These are phyloP conservation scores for Brassica incana DNA, from an alignment of 345 rosid species.

Conservation along the genomic window DNA sequence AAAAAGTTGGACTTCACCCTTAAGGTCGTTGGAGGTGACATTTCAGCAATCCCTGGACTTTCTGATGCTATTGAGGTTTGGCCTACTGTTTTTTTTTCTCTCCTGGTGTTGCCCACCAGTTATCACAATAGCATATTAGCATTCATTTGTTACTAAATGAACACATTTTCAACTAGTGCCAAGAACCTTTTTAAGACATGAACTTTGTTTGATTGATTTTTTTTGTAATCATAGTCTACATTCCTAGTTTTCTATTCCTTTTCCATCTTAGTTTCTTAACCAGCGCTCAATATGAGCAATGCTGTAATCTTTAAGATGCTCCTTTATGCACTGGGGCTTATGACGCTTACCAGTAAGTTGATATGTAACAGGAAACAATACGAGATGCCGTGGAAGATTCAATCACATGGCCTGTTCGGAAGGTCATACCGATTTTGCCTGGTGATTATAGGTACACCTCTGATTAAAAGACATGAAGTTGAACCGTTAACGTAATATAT, in stretches of 20 bases:
- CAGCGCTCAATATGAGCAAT: constrained; percentile 7
- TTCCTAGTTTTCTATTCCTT: constrained; percentile 9
- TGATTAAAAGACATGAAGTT: constrained; percentile 1
- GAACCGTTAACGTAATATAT: constrained; percentile 16
- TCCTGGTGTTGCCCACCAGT: background rate
- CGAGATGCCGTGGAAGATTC: constrained; percentile 92
- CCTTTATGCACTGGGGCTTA: constrained; percentile 6
- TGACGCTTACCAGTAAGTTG: constrained; percentile 24
- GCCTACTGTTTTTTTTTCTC: constrained; percentile 13
- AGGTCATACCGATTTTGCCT: constrained; percentile 93
- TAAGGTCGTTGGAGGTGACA: constrained; percentile 92
- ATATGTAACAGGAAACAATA: constrained; percentile 72
- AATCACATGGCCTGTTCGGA: constrained; percentile 97
- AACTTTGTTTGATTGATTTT: background rate
- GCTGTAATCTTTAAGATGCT: constrained; percentile 12
- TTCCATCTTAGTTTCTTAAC: constrained; percentile 12
- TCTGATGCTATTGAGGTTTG: constrained; percentile 88
- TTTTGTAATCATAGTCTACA: background rate
- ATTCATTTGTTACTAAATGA: constrained; percentile 12
- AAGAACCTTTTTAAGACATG: too few relatives aligned
- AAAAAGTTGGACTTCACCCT: constrained; percentile 90
- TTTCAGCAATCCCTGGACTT: constrained; percentile 85
- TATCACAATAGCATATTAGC: background rate
- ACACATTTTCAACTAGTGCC: background rate
- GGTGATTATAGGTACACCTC: constrained; percentile 87